phyloP scores from a whole-genome alignment of 2,329 filamentous ascomycete species.

The Colletotrichum sidae region DNA sequence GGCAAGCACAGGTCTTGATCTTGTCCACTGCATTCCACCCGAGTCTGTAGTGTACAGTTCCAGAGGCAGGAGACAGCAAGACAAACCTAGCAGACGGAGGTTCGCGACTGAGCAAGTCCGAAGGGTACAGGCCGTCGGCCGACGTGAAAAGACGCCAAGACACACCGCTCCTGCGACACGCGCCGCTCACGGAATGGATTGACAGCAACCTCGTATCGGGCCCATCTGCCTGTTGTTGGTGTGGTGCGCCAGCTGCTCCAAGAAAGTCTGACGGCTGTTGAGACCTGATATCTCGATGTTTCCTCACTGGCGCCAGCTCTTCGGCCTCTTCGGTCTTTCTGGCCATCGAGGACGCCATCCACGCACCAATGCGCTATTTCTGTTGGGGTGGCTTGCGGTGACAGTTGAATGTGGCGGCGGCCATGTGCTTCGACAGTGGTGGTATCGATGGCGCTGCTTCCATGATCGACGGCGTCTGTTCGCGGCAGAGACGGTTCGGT shows the following conservation, averaged over 20 bases:
- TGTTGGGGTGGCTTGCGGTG: slow-evolving; percentile 29
- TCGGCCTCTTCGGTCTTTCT: slow-evolving; percentile 13
- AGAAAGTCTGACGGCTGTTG: slow-evolving; percentile 17
- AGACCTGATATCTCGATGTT: neutral
- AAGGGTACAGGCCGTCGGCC: too few relatives aligned
- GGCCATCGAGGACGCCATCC: neutral
- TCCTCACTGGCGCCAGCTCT: slow-evolving; percentile 12
- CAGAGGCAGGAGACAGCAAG: too few relatives aligned
- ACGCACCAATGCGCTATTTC: slow-evolving; percentile 15
- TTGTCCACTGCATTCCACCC: too few relatives aligned
- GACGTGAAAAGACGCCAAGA: slow-evolving; percentile 12
- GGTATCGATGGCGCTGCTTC: neutral
- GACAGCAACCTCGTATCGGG: slow-evolving; percentile 28
- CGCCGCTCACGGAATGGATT: slow-evolving; percentile 35
- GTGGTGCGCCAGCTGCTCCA: slow-evolving; percentile 7
- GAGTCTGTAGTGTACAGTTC: too few relatives aligned
- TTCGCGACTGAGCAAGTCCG: too few relatives aligned
- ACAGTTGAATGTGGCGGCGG: slow-evolving; percentile 12
- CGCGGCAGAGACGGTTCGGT: slow-evolving; percentile 26
- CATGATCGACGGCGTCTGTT: slow-evolving; percentile 23
- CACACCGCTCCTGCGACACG: slow-evolving; percentile 22
- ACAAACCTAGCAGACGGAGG: too few relatives aligned
- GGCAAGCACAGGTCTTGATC: too few relatives aligned
- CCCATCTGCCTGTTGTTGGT: neutral
- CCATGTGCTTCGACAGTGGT: slow-evolving; percentile 15